Base-by-base conservation (phyloP, 495 filamentous ascomycete species). In the Paragyromitra xinjiangensis region DNA sequence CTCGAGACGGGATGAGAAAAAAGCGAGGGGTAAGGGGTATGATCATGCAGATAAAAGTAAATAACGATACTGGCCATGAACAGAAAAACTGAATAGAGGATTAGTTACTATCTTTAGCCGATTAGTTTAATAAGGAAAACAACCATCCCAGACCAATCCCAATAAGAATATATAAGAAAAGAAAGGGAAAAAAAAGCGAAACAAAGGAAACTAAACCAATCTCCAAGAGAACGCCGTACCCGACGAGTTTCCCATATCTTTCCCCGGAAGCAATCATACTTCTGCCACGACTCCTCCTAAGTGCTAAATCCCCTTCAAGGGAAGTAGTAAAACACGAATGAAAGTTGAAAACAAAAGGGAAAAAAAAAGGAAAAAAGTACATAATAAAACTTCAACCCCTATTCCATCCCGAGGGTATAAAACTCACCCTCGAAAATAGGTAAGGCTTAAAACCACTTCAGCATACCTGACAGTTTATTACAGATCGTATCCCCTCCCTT, bases 111-210 rank as follows among this genome's bases (percentile, higher is more conserved):
- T 71, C 68, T 71, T 71, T 71, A 71, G 68, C 56, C 56, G 56
- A 63, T 71, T 71, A 71, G 44, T 71, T 71, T 71, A 71, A 71
- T 71, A 74, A 65, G 75, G 44, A n/a, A 76, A 69, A 64, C 55
- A 69, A 69, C 71, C 75, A 58, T 67, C 53, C 73, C 59, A 64
- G 66, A 78, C 76, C 77, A 78, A 72, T 72, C 66, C 77, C 44
- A 75, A 79, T 77, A 79, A 78, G 59, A 71, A 71, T 78, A 72
- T 65, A 72, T 59, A 79, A 79, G 56, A 45, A 69, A 64, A 64
- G 61, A 64, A 61, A 45, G n/a, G 24, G 48, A 37, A 70, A 65
- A 44, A 29, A 58, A 58, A 34, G 29, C 44, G 58, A 26, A 70
- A 75, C 26, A 39, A 70, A 56, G n/a, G 34, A 72, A 65, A 44